These are phyloP conservation scores for Mariannaea sp. DNA, from an alignment of 2,329 filamentous ascomycete species.

Conservation along the genomic window DNA sequence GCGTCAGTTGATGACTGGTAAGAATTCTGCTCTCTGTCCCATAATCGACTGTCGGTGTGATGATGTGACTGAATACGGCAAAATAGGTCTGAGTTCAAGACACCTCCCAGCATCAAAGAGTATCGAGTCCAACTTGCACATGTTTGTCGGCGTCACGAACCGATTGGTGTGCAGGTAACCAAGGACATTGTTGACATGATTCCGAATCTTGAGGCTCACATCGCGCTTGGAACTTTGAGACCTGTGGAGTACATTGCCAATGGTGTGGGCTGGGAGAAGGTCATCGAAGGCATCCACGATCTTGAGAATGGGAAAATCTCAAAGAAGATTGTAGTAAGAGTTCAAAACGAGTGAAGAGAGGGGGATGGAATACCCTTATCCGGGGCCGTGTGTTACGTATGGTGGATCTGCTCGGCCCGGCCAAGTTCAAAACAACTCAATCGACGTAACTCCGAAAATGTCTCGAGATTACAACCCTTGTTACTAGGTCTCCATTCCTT, in stretches of 20 bases:
- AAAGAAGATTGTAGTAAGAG: conserved; percentile 38
- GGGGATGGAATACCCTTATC: no score
- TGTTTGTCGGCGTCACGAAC: conserved; percentile 30
- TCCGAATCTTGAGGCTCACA: conserved; percentile 30
- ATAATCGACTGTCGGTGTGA: no score
- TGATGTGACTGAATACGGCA: background rate
- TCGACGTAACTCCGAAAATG: no score
- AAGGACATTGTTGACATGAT: conserved; percentile 22
- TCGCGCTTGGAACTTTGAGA: conserved; percentile 31
- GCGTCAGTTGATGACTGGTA: conserved; percentile 44
- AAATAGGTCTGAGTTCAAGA: conserved; percentile 34
- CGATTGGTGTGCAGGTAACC: conserved; percentile 23
- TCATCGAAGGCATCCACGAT: conserved; percentile 30
- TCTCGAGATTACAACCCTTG: no score
- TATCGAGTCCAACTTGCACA: conserved; percentile 36
- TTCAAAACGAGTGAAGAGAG: conserved; percentile 17
- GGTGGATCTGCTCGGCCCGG: no score
- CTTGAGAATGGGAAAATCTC: conserved; percentile 27
- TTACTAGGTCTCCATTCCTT: no score
- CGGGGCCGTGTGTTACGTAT: no score
- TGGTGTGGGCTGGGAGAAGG: conserved; percentile 35
- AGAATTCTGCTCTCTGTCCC: no score
- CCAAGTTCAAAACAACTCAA: no score
- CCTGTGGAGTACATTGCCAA: conserved; percentile 32
- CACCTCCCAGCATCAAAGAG: conserved; percentile 28